Base-by-base conservation (phyloP, 768 basidiomycete species). In the Fistulinella prunicolor region DNA sequence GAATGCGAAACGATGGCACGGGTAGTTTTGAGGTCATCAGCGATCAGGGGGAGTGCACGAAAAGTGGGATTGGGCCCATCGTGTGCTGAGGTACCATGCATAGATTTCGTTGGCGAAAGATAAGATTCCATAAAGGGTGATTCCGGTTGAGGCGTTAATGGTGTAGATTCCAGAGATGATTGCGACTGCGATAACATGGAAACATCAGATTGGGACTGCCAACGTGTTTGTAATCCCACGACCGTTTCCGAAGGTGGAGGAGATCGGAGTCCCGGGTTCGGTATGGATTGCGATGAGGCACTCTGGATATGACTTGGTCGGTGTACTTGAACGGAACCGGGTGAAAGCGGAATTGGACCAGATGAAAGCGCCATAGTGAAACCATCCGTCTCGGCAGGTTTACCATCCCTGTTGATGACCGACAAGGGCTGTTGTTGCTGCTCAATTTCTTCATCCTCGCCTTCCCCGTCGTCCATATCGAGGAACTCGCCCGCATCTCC, bases 1-100 rank as follows among this genome's bases (percentile, higher is more conserved):
- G 90, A 93, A 46, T 85, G 84, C 2, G 83, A 82, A 23, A 97
- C 92, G 7, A 68, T 63, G 47, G 91, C 75, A 22, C 70, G 75
- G 3, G 92, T 90, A 41, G 76, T 77, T 30, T 82, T 82, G 13
- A 98, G 82, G 60, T 95, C 89, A 13, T 72, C 67, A 4, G 81
- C 71, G 19, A 90, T 66, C 21, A 90, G 72, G 12, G 86, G 87
- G 20, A 90, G 78, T 2, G 84, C 83, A 43, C 88, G 85, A 69
- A 86, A 89, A 20, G 74, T 75, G 34, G 78, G 61, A 44, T 60
- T 59, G 50, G 49, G 57, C 23, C 66, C 39, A 57, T 62, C 48
- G 54, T 58, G 30, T 32, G 13, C 46, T 16, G 64, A 58, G 35
- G 48, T 30, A n/a, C 53, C 41, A 28, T 47, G 44, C 36, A 45